Evolutionary conservation across 2,329 filamentous ascomycete species (phyloP).

Genomic region (Fonsecaea erecta): DNA sequence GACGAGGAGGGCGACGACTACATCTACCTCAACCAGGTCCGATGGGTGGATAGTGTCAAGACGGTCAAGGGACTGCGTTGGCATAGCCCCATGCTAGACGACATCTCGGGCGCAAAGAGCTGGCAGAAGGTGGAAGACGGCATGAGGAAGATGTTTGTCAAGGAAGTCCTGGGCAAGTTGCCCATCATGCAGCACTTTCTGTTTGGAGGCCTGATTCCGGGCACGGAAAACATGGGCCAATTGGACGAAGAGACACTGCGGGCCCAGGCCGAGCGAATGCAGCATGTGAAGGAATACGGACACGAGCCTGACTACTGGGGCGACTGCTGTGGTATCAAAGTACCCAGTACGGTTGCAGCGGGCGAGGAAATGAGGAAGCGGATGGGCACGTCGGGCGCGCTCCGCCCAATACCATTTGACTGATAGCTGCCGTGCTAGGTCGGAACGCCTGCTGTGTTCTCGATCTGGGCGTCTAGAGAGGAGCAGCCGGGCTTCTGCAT

Average conservation of each 20-base stretch:
- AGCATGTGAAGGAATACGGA: constrained; percentile 71
- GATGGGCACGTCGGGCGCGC: constrained; percentile 64
- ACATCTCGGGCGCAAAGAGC: constrained; percentile 86
- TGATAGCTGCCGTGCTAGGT: constrained; percentile 31
- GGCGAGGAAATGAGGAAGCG: constrained; percentile 85
- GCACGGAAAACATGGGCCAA: constrained; percentile 75
- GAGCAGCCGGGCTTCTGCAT: constrained; percentile 27
- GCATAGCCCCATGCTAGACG: constrained; percentile 98
- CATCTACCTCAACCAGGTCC: constrained; percentile 89
- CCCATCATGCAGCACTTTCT: constrained; percentile 99
- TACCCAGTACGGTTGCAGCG: constrained; percentile 90
- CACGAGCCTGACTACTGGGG: constrained; percentile 71
- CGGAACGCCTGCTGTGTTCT: background rate
- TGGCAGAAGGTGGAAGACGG: constrained; percentile 93
- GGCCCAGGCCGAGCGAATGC: constrained; percentile 56
- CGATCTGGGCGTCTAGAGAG: constrained; percentile 11
- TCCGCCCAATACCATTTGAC: constrained; percentile 60
- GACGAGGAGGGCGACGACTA: constrained; percentile 85
- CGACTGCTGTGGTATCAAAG: constrained; percentile 97
- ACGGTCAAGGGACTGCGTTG: constrained; percentile 91
- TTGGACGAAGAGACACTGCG: constrained; percentile 58
- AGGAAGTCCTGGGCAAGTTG: constrained; percentile 88
- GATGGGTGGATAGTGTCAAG: constrained; percentile 95
- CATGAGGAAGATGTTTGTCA: constrained; percentile 96
- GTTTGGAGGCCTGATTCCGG: constrained; percentile 83